Base-by-base conservation (phyloP, 2,329 filamentous ascomycete species). In the Arachnomyces sp. region DNA sequence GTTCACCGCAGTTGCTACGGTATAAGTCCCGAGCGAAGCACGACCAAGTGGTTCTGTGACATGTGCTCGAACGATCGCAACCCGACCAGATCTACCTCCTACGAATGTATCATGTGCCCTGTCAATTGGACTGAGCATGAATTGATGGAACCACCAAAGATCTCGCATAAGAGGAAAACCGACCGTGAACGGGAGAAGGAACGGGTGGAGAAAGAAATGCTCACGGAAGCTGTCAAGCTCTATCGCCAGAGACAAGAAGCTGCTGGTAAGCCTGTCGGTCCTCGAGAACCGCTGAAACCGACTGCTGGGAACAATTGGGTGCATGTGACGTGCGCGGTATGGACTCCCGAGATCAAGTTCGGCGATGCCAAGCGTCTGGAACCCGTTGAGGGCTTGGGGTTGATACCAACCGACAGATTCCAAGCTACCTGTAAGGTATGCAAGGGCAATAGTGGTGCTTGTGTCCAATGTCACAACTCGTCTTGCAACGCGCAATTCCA, bases 231-330 rank as follows among this genome's bases (percentile, higher is more conserved):
- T 6, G 83, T 81, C 36, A 82, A 90, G n/a, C 81, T 81, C 41
- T 94, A 94, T 60, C 78, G 79, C 31, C 83, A 83, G 58, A 81
- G 79, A 55, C 90, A 98, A 63, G 78, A 86, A 56, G 83, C 90
- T 45, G 78, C 82, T 53, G 87, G 88, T 50, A 83, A 89, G 35
- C 90, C 92, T 1, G 64, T 82, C 28, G 77, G 86, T 48, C 92
- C 92, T 17, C 79, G 92, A 35, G 92, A 96, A 59, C 83, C 92
- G 3, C 70, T 98, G 47, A 98, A 98, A 66, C 79, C 86, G 36
- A 98, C 92, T 0, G 85, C 84, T 3, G 88, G 93, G 58, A 96
- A 96, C 65, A 96, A 96, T 56, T 98, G 92, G 92, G 86, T 95
- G 12, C 92, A 98, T 59, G 87, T 96, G 18, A 82, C 83, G 29